Evolutionary conservation across 2,329 filamentous ascomycete genomes (phyloP).

Genomic region (Xylariaceae sp.): DNA sequence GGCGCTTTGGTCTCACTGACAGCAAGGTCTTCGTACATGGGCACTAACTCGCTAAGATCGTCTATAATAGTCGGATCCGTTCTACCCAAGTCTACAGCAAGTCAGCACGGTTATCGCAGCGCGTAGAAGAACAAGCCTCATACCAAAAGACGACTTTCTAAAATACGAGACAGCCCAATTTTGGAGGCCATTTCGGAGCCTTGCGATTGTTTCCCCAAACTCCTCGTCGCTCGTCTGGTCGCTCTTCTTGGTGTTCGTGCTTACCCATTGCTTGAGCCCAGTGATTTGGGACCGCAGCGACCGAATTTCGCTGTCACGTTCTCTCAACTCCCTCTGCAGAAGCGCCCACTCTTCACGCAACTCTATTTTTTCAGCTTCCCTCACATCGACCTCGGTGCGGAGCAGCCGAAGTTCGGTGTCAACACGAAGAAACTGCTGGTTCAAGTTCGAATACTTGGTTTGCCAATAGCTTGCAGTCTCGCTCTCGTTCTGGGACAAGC

Average conservation of each 20-base stretch:
- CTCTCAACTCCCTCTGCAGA: constrained; percentile 53
- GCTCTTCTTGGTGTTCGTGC: constrained; percentile 67
- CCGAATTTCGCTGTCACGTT: constrained; percentile 63
- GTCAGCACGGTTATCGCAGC: constrained; percentile 1
- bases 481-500: constrained; percentile 59
- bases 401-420: constrained; percentile 62
- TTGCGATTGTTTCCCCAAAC: constrained; percentile 66
- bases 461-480: constrained; percentile 66
- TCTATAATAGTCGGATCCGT: constrained; percentile 50
- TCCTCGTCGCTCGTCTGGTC: constrained; percentile 71
- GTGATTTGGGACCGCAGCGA: constrained; percentile 65
- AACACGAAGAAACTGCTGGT: constrained; percentile 58
- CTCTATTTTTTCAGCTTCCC: constrained; percentile 56
- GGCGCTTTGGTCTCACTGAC: constrained; percentile 62
- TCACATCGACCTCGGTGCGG: constrained; percentile 55
- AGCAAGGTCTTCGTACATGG: constrained; percentile 63
- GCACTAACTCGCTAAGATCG: constrained; percentile 52
- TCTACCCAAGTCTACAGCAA: constrained; percentile 50
- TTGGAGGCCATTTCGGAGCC: constrained; percentile 71
- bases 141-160: constrained; percentile 65
- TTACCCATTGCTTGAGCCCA: constrained; percentile 75
- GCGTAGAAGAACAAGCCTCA: constrained; percentile 30
- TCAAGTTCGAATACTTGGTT: constrained; percentile 58
- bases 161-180: constrained; percentile 79
- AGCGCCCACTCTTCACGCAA: constrained; percentile 58